Evolutionary conservation across 2,329 filamentous ascomycete genomes (phyloP).

Genomic region (Fonsecaea nubica): DNA sequence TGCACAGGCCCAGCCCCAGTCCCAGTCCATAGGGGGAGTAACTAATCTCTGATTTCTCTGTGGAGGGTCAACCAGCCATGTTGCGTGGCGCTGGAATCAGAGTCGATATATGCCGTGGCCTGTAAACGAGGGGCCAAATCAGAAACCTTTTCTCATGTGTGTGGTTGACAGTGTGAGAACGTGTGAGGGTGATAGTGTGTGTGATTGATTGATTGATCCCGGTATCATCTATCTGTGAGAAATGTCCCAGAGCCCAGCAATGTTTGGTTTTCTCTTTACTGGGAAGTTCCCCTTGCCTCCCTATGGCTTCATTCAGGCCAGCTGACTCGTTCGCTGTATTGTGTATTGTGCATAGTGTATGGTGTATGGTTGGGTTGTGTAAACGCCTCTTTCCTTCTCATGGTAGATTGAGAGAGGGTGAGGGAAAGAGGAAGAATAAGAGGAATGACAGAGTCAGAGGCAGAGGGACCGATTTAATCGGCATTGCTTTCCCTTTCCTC

Average conservation of each 20-base stretch:
- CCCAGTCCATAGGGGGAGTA: too few species aligned
- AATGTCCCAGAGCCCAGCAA: background rate
- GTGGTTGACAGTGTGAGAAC: too few species aligned
- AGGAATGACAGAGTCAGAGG: too few species aligned
- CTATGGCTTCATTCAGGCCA: too few species aligned
- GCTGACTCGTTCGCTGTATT: too few species aligned
- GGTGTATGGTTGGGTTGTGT: too few species aligned
- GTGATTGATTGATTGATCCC: background rate
- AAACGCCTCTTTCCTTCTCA: too few species aligned
- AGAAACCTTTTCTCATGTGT: background rate
- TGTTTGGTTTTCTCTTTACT: background rate
- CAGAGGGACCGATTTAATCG: background rate
- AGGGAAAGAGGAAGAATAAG: too few species aligned
- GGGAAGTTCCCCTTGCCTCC: too few species aligned
- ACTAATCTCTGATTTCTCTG: too few species aligned
- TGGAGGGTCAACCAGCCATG: background rate
- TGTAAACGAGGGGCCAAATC: background rate
- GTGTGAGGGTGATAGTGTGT: background rate
- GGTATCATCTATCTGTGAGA: background rate
- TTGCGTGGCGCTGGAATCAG: background rate
- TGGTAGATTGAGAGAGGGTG: too few species aligned
- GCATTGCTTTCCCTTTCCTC: background rate
- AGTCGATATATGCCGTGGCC: background rate
- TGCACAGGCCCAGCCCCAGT: background rate
- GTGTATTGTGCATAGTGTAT: too few species aligned